These are phyloP conservation scores for Moesziomyces sp. DNA, from an alignment of 1,284 basidiomycete species.

Conservation along the genomic window DNA sequence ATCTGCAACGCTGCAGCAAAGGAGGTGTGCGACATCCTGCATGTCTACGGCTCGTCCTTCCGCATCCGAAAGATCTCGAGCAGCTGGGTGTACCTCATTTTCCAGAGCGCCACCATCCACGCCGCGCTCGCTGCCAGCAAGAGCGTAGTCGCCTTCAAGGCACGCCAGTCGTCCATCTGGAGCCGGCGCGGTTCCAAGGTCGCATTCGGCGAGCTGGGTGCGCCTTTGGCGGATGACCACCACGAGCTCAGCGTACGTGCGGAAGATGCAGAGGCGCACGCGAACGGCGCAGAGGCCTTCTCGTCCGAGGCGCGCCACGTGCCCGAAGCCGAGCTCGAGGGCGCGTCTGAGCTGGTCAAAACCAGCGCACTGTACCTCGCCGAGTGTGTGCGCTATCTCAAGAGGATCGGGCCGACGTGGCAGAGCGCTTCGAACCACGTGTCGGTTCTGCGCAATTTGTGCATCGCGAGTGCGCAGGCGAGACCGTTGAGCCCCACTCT, in stretches of 20 bases:
- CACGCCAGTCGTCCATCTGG: slow-evolving; percentile 34
- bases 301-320: slow-evolving; percentile 12
- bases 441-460: slow-evolving; percentile 31
- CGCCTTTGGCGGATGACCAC: neutral
- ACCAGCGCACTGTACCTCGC: slow-evolving; percentile 38
- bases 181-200: slow-evolving; percentile 15
- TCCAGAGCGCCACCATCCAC: slow-evolving; percentile 52
- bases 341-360: slow-evolving; percentile 37
- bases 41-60: slow-evolving; percentile 48
- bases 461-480: slow-evolving; percentile 42
- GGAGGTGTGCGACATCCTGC: slow-evolving; percentile 48
- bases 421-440: slow-evolving; percentile 48
- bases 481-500: slow-evolving; percentile 15
- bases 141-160: slow-evolving; percentile 41
- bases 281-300: slow-evolving; percentile 6
- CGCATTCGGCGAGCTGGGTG: neutral
- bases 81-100: slow-evolving; percentile 54
- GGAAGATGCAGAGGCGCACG: slow-evolving; percentile 18
- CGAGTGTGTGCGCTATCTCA: slow-evolving; percentile 44
- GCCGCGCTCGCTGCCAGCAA: slow-evolving; percentile 42
- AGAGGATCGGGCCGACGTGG: slow-evolving; percentile 48
- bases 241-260: neutral
- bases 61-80: slow-evolving; percentile 50
- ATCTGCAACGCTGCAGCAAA: slow-evolving; percentile 45
- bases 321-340: slow-evolving; percentile 31